phyloP scores from a whole-genome alignment of 192 early-diverging fungal genomes.

The Chytriomyces sp. region DNA sequence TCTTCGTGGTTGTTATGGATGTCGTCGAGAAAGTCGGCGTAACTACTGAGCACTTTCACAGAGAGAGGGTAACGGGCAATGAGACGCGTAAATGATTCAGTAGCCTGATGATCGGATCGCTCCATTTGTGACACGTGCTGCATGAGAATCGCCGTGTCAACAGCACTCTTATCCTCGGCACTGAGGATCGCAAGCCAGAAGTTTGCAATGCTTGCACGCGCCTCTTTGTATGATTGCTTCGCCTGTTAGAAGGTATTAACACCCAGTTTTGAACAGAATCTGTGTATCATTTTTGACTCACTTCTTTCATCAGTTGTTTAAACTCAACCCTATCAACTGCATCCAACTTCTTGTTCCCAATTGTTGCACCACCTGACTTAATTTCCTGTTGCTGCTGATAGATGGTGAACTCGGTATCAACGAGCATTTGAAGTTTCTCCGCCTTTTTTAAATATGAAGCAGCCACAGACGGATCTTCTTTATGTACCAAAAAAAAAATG shows the following conservation, averaged over 20 bases:
- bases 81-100: conserved; percentile 12
- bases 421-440: conserved; percentile 1
- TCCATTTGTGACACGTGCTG: conserved; percentile 35
- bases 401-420: conserved; percentile 34
- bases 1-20: conserved; percentile 38
- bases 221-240: conserved; percentile 19
- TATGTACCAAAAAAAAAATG: conserved; percentile 34
- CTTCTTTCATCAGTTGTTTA: conserved; percentile 34
- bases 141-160: conserved; percentile 22
- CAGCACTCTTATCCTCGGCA: conserved; percentile 18
- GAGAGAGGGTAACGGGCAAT: conserved; percentile 28
- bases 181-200: conserved; percentile 35
- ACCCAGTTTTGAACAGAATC: not conserved
- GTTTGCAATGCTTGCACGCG: conserved; percentile 30
- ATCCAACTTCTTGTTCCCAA: conserved; percentile 35
- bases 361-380: conserved; percentile 21
- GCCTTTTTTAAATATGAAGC: conserved; percentile 33
- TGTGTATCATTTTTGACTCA: not conserved
- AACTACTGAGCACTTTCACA: conserved; percentile 19
- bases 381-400: conserved; percentile 39
- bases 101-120: conserved; percentile 23
- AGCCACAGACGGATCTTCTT: conserved; percentile 32
- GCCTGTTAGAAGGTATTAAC: conserved; percentile 1
- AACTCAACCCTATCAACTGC: conserved; percentile 36
- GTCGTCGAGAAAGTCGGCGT: conserved; percentile 30